Evolutionary conservation across 2,329 filamentous ascomycete genomes (phyloP).

Genomic region (Fusarium cicatricum): DNA sequence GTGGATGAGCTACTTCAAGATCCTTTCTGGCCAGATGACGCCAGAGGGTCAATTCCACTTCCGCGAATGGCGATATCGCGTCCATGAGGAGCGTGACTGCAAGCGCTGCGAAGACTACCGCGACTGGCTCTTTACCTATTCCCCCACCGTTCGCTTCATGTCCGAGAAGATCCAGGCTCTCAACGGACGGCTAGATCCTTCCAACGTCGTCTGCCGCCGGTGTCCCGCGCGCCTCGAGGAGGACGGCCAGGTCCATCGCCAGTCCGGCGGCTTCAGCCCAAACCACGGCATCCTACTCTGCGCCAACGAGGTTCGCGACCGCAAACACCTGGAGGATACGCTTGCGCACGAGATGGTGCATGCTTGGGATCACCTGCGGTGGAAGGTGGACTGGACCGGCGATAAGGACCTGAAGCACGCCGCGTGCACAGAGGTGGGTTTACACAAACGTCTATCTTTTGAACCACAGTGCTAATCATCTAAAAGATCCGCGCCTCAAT

Average conservation of each 20-base stretch:
- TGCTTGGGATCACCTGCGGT: conserved; percentile 91
- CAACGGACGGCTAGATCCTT: conserved; percentile 75
- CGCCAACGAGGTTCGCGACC: conserved; percentile 85
- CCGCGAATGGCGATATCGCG: conserved; percentile 77
- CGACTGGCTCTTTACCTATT: conserved; percentile 85
- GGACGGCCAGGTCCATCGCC: conserved; percentile 68
- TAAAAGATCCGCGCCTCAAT: conserved; percentile 87
- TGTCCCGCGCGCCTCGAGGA: conserved; percentile 70
- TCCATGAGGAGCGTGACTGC: conserved; percentile 81
- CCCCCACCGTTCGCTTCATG: conserved; percentile 87
- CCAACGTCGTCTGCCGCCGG: conserved; percentile 83
- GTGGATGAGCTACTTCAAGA: conserved; percentile 89
- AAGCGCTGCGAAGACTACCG: conserved; percentile 81
- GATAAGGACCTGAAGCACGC: conserved; percentile 82
- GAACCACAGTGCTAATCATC: conserved; percentile 4
- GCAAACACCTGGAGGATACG: conserved; percentile 89
- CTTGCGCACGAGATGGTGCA: conserved; percentile 98
- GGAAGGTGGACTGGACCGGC: conserved; percentile 84
- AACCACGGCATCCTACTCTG: conserved; percentile 90
- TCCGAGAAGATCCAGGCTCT: conserved; percentile 81
- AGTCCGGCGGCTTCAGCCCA: conserved; percentile 84
- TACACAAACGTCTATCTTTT: neutral
- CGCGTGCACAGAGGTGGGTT: conserved; percentile 85
- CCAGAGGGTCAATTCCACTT: conserved; percentile 76
- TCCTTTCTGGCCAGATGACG: conserved; percentile 77